phyloP scores from a whole-genome alignment of 2,329 filamentous ascomycete genomes.

The Phaeosphaeria sp. region DNA sequence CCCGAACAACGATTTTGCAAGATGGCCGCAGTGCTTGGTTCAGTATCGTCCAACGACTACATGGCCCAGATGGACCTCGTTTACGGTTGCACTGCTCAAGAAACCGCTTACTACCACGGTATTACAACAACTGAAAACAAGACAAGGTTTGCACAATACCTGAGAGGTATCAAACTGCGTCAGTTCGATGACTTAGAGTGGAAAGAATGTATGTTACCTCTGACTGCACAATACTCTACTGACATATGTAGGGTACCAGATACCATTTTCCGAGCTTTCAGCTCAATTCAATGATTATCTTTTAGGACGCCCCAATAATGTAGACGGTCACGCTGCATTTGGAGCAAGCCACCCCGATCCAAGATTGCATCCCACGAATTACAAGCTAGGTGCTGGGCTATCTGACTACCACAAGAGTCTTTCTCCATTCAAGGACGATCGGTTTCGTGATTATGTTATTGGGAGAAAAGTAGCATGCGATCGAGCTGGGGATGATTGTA shows the following conservation, averaged over 20 bases:
- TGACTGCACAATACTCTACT: neutral
- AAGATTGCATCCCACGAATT: neutral
- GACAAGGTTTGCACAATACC: neutral
- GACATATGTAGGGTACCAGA: neutral
- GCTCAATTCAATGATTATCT: too few species aligned
- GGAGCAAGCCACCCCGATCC: neutral
- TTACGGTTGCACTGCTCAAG: neutral
- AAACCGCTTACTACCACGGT: neutral
- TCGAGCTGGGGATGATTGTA: neutral
- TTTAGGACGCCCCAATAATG: too few species aligned
- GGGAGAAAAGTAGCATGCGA: neutral
- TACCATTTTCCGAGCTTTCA: neutral
- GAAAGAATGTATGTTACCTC: neutral
- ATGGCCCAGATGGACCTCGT: neutral
- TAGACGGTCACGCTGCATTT: neutral
- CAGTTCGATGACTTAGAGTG: neutral
- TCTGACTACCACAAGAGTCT: neutral
- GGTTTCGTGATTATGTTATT: neutral
- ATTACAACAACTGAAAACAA: neutral
- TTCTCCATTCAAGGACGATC: neutral
- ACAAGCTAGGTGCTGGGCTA: neutral
- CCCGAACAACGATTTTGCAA: neutral
- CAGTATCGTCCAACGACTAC: neutral
- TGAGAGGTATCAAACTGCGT: neutral
- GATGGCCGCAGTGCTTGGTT: neutral